Percentiles rank a stretch among this genome's conserved stretches.
These are phyloP conservation scores for Chaetothyriales sp. DNA, from an alignment of 2,329 filamentous ascomycete species.

Conservation along the genomic window DNA sequence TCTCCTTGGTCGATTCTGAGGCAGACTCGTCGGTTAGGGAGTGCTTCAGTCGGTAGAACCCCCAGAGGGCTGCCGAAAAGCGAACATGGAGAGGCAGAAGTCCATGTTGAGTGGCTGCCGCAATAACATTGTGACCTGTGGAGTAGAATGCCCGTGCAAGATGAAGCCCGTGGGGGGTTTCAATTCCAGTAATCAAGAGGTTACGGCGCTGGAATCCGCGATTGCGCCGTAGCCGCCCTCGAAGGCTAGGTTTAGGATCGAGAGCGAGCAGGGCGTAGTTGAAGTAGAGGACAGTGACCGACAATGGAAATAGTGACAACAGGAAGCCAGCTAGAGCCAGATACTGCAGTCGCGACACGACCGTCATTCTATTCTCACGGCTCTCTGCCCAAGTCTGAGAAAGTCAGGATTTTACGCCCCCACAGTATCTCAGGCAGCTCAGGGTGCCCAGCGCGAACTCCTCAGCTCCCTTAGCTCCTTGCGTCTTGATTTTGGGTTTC, in stretches of 20 bases:
- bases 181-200: conserved; percentile 57
- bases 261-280: conserved; percentile 23
- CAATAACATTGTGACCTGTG: conserved; percentile 56
- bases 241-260: conserved; percentile 17
- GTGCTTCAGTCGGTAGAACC: conserved; percentile 40
- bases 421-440: background rate
- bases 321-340: conserved; percentile 30
- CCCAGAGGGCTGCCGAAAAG: conserved; percentile 44
- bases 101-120: conserved; percentile 48
- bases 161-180: conserved; percentile 55
- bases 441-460: too few species aligned
- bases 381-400: background rate
- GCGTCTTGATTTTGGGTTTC: too few species aligned
- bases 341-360: conserved; percentile 26
- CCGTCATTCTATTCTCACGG: background rate
- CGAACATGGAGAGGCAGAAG: conserved; percentile 39
- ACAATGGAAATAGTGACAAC: conserved; percentile 35
- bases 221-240: conserved; percentile 20
- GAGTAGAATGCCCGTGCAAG: conserved; percentile 53
- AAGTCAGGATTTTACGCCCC: background rate
- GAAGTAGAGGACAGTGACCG: conserved; percentile 31
- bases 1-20: conserved; percentile 39
- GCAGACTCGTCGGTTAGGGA: conserved; percentile 21
- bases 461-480: too few species aligned
- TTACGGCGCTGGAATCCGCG: conserved; percentile 36